These are phyloP conservation scores for Sarocladium kiliense DNA, from an alignment of 2,329 filamentous ascomycete genomes.

Conservation along the genomic window DNA sequence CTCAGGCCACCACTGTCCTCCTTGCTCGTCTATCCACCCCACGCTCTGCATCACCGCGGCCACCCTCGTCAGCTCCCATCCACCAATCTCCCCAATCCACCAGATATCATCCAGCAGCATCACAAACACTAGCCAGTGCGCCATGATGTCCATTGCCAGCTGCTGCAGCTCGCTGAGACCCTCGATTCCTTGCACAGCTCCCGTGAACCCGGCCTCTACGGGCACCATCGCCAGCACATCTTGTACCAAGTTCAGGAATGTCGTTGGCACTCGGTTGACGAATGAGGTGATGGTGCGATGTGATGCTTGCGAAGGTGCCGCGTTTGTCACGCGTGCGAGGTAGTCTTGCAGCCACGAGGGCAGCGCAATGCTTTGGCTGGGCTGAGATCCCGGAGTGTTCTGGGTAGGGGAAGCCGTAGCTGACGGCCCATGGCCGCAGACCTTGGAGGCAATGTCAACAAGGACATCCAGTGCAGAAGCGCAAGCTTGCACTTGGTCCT, in stretches of 20 bases:
- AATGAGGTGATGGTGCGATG: conserved; percentile 34
- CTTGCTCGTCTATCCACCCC: conserved; percentile 12
- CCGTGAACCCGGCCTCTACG: background rate
- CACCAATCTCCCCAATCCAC: conserved; percentile 32
- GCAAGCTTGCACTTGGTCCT: background rate
- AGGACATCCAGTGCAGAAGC: background rate
- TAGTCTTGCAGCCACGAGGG: conserved; percentile 30
- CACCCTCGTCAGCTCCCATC: conserved; percentile 26
- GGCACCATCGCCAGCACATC: conserved; percentile 20
- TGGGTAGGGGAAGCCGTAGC: background rate
- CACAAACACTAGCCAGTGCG: conserved; percentile 33
- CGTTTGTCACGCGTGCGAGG: conserved; percentile 26
- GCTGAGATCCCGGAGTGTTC: background rate
- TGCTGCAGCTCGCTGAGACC: conserved; percentile 10
- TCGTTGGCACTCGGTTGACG: conserved; percentile 29
- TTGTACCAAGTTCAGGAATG: conserved; percentile 29
- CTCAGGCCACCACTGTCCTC: conserved; percentile 28
- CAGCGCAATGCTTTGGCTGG: conserved; percentile 11
- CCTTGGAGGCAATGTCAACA: background rate
- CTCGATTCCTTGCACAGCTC: background rate
- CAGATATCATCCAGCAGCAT: conserved; percentile 32
- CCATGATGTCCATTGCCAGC: conserved; percentile 30
- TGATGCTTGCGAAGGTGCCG: conserved; percentile 21
- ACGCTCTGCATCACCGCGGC: conserved; percentile 14
- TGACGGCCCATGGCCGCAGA: background rate